Evolutionary conservation across 805 yeast genomes (phyloP).

Genomic region (Pichia gijzeniarum): DNA sequence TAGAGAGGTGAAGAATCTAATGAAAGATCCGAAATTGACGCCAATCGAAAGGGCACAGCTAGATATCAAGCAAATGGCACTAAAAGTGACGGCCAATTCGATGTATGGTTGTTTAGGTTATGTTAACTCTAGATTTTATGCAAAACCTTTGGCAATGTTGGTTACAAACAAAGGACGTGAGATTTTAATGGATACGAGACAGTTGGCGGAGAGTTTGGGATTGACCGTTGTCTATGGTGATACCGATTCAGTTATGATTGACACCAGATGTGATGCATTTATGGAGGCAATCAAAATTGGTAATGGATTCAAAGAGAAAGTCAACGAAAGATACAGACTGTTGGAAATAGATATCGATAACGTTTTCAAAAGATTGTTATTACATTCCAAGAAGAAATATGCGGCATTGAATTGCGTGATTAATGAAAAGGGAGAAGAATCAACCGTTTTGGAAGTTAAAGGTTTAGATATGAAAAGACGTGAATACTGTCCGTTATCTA

Average conservation of each 20-base stretch:
- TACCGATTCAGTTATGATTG: conserved; percentile 98
- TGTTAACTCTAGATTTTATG: conserved; percentile 86
- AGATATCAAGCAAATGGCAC: conserved; percentile 93
- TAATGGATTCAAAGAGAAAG: conserved; percentile 72
- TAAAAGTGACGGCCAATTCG: conserved; percentile 96
- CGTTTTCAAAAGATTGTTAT: conserved; percentile 73
- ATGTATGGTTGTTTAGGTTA: conserved; percentile 99
- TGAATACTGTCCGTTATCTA: conserved; percentile 90
- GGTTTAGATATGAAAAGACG: conserved; percentile 97
- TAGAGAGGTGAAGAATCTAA: conserved; percentile 80
- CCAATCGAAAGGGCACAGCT: conserved; percentile 69
- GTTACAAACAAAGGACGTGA: conserved; percentile 96
- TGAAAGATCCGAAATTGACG: conserved; percentile 67
- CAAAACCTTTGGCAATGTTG: conserved; percentile 91
- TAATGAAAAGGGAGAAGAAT: conserved; percentile 45
- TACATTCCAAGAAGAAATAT: conserved; percentile 95
- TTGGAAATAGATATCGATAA: conserved; percentile 95
- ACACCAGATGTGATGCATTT: conserved; percentile 68
- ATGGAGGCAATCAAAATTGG: conserved; percentile 79
- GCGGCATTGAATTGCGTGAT: conserved; percentile 73
- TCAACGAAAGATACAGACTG: conserved; percentile 80
- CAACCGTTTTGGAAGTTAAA: conserved; percentile 71
- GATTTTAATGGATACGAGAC: conserved; percentile 86
- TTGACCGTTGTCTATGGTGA: conserved; percentile 94
- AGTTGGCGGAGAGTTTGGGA: conserved; percentile 78